Base-by-base conservation (phyloP, 2,329 filamentous ascomycete species). In the Fusarium sp. region DNA sequence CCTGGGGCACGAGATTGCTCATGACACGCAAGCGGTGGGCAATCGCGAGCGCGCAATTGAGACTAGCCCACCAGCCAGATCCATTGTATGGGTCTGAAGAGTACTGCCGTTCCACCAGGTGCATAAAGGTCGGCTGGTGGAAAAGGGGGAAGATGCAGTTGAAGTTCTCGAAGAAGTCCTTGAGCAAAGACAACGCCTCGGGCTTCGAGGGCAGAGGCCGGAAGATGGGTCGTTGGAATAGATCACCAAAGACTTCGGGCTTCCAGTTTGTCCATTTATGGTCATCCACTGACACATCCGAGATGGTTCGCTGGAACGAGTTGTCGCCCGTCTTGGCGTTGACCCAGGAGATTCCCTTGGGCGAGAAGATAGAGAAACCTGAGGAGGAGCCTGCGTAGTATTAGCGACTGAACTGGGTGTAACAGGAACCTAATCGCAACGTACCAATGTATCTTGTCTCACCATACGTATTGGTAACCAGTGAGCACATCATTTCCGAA, bases 71-170 rank as follows among this genome's bases (percentile, higher is more conserved):
- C 97, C 97, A 99, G 4, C 97, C 97, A 7, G 95, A 97, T 32
- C 96, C 95, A 81, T 97, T 92, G 76, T 98, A 98, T 1, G 96
- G 96, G 76, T 98, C 94, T 59, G 92, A 87, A 1, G 95, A 97
- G 83, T 98, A 99, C 81, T 98, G 96, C 76, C 93, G 92, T 80
- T 98, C 95, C 35, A 98, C 95, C 6, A 98, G 87, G 80, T 98
- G 95, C 95, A 98, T 98, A 81, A 99, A 99, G 0, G 97, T 98
- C 1, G 96, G 95, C 82, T 98, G 95, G 82, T 99, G 97, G 80
- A 98, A 99, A 5, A 99, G 87, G 7, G 97, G 97, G 80, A 98
- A 98, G 90, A 98, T 96, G 90, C 95, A 97, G 86, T 99, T 99
- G 88, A 99, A 98, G 84, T 98, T 98, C 80, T 97, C 94, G 76